These are phyloP conservation scores for Carex myosuroides DNA, from an alignment of 176 grass and related monocot species.

Conservation along the genomic window DNA sequence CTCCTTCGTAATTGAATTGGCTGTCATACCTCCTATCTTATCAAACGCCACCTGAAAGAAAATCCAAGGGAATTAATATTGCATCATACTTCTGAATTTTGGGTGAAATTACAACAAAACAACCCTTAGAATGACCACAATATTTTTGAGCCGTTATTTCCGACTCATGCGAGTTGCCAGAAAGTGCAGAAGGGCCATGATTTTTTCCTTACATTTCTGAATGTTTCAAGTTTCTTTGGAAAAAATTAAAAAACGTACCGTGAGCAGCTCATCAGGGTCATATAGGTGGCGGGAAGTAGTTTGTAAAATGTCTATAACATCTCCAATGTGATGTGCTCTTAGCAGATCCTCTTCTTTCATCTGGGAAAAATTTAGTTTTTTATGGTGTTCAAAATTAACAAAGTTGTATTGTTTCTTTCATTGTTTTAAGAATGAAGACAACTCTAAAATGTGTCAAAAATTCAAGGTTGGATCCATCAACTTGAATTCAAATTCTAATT, in stretches of 20 bases:
- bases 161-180: background rate
- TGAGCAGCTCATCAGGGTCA: constrained; percentile 81
- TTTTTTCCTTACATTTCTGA: background rate
- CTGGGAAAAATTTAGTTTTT: constrained; percentile 24
- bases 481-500: background rate
- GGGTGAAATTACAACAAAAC: background rate
- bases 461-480: background rate
- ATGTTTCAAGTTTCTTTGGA: background rate
- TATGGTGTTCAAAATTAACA: background rate
- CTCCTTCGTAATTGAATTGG: constrained; percentile 87
- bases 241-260: constrained; percentile 33
- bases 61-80: background rate
- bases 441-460: background rate
- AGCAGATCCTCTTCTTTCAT: constrained; percentile 92
- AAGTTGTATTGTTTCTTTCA: background rate
- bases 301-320: constrained; percentile 91
- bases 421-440: background rate
- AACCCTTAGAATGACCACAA: background rate
- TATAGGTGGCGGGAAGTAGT: constrained; percentile 67
- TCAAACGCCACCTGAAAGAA: constrained; percentile 73
- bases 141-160: background rate
- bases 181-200: background rate
- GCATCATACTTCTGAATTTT: background rate
- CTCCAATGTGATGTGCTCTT: constrained; percentile 70
- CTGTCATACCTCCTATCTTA: constrained; percentile 87